phyloP scores from a whole-genome alignment of 2,329 filamentous ascomycete genomes.

The Neophaeococcomyces aloes region DNA sequence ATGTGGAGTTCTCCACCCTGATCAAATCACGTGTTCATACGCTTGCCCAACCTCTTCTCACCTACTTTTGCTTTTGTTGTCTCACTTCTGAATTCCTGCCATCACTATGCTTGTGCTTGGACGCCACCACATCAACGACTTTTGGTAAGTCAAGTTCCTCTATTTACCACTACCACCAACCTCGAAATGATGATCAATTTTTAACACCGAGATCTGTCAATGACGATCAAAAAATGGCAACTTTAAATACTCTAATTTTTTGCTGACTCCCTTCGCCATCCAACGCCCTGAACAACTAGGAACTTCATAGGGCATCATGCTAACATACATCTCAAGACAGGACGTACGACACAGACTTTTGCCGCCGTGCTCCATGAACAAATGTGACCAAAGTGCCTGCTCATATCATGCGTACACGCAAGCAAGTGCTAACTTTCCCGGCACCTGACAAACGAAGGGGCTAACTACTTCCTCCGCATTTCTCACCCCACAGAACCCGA shows the following conservation, averaged over 20 bases:
- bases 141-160: constrained; percentile 15
- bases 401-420: too few relatives aligned
- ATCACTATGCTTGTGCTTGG: not conserved
- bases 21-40: constrained; percentile 22
- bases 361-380: too few relatives aligned
- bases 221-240: constrained; percentile 52
- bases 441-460: too few relatives aligned
- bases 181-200: constrained; percentile 52
- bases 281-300: too few relatives aligned
- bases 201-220: constrained; percentile 51
- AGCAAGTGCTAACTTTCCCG: too few relatives aligned
- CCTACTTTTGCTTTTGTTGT: constrained; percentile 6
- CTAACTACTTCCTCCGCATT: too few relatives aligned
- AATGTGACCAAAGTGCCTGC: too few relatives aligned
- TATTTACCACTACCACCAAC: constrained; percentile 10
- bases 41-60: constrained; percentile 16
- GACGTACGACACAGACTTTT: not conserved
- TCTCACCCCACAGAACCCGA: too few relatives aligned
- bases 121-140: not conserved
- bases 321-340: not conserved
- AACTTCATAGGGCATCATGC: too few relatives aligned
- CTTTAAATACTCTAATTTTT: constrained; percentile 64
- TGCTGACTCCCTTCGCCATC: constrained; percentile 40
- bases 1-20: constrained; percentile 9
- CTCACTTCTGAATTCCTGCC: constrained; percentile 12